phyloP scores from a whole-genome alignment of 2,329 filamentous ascomycete species.

The Alternaria sp. region DNA sequence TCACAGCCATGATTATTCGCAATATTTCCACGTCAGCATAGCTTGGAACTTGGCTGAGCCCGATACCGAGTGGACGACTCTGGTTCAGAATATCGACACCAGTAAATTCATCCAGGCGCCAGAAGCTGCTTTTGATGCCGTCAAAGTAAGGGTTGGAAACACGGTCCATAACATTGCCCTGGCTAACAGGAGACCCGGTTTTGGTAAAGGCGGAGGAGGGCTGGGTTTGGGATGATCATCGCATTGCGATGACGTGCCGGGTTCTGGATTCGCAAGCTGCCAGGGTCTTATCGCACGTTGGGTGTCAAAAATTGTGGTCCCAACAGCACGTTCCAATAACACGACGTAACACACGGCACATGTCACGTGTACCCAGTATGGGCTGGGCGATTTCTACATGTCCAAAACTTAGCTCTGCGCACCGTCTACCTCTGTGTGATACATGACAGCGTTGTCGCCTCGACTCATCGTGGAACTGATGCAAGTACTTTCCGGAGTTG shows the following conservation, averaged over 20 bases:
- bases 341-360: background rate
- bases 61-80: constrained; percentile 32
- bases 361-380: background rate
- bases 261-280: constrained; percentile 4
- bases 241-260: constrained; percentile 17
- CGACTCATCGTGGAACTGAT: background rate
- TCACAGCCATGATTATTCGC: constrained; percentile 47
- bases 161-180: constrained; percentile 46
- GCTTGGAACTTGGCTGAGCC: constrained; percentile 71
- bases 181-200: constrained; percentile 25
- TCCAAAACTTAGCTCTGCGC: background rate
- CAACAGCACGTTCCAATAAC: constrained; percentile 15
- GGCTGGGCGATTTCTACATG: background rate
- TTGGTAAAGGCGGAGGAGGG: constrained; percentile 21
- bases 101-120: constrained; percentile 30
- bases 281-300: constrained; percentile 10
- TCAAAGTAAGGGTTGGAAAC: constrained; percentile 62
- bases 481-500: background rate
- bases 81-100: constrained; percentile 37
- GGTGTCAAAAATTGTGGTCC: constrained; percentile 14
- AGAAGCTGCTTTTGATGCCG: constrained; percentile 47
- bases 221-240: constrained; percentile 28
- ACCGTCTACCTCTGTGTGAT: background rate
- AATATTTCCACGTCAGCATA: constrained; percentile 86
- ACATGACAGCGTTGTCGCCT: background rate